Base-by-base conservation (phyloP, 2,329 filamentous ascomycete species). In the Biscogniauxia sp. region DNA sequence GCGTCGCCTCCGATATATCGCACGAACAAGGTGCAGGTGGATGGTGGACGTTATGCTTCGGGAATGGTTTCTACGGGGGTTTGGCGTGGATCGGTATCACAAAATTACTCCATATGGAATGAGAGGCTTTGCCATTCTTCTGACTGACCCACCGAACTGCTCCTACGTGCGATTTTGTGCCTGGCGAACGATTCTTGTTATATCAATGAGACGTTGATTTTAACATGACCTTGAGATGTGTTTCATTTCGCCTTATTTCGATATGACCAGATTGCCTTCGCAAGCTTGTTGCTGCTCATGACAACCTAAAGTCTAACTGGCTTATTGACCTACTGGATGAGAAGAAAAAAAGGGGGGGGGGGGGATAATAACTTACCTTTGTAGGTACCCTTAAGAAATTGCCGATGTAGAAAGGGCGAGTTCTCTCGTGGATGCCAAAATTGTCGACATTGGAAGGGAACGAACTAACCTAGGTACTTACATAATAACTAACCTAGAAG, bases 1-100 rank as follows among this genome's bases (percentile, higher is more conserved):
- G 60, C 67, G 69, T 70, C 69, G 70, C 66, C 70, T 71, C 69
- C 66, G 63, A 65, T 70, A 69, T 72, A 69, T 63, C 71, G 71
- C 62, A 60, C 61, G 57, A 58, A 64, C 63, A 63, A 62, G 67
- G 61, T 61, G 68, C 61, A 66, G 57, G 60, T 65, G 68, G 67
- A 65, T 69, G 70, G 66, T 66, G 60, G 59, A 63, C 65, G 63
- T 62, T 68, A 62, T 71, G 61, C 66, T 72, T 74, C 68, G 66
- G 62, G 72, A 68, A 67, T 72, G 70, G 69, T 65, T 75, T 71
- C 63, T 74, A 71, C 74, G 75, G 76, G 76, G 75, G 74, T 72
- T 72, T 78, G 78, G 78, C 78, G 78, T 79, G 79, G 73, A 73
- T 79, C 74, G 79, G 77, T 77, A 77, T 79, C 63, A 65, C 68